phyloP scores from a whole-genome alignment of 306 rosid genomes.

The Cucumis hystrix region DNA sequence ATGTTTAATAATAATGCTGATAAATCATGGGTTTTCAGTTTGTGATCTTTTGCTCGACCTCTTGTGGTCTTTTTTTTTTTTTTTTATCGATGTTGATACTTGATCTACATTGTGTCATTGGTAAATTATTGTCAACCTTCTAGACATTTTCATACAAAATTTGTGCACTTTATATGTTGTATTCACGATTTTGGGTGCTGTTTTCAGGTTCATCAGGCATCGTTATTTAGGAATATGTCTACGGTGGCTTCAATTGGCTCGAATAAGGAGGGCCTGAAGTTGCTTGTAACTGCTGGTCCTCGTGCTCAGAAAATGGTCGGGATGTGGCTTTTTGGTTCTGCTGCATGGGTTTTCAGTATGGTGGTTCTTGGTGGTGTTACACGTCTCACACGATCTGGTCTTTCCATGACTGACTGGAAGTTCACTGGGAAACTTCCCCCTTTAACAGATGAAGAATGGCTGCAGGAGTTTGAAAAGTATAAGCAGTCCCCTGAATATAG shows the following conservation, averaged over 20 bases:
- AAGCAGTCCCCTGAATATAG: conserved; percentile 77
- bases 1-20: not conserved
- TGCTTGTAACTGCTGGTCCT: conserved; percentile 60
- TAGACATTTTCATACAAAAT: not conserved
- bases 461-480: conserved; percentile 64
- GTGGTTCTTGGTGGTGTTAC: conserved; percentile 84
- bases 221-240: conserved; percentile 33
- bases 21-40: not conserved
- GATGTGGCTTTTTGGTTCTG: conserved; percentile 81
- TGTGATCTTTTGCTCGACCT: not conserved
- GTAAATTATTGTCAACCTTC: not conserved
- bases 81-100: not conserved
- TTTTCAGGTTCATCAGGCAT: conserved; percentile 29
- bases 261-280: conserved; percentile 42
- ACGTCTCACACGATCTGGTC: conserved; percentile 80
- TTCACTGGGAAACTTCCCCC: conserved; percentile 68
- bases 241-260: conserved; percentile 22
- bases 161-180: not conserved
- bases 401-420: conserved; percentile 95
- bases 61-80: not conserved
- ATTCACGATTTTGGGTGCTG: not conserved
- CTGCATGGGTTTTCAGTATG: conserved; percentile 93
- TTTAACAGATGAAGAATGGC: conserved; percentile 56
- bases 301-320: conserved; percentile 66
- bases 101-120: not conserved